Conservation (phyloP, 2,329 filamentous ascomycete species). For the Neonectria coccinea region DNA sequence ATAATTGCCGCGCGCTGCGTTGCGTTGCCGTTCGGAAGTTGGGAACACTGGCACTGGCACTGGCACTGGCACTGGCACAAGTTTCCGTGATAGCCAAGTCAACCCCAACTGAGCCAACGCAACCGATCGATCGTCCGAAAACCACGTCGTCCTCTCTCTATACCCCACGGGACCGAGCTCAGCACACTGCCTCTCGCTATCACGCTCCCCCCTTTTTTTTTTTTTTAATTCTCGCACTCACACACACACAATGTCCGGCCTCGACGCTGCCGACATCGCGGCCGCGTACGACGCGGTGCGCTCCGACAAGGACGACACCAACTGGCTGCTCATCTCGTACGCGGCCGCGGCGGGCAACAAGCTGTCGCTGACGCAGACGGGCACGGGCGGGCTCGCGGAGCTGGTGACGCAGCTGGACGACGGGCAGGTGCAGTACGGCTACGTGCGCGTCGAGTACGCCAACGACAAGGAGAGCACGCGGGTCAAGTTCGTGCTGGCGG, state of each 20-base stretch:
- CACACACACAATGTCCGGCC: conserved; percentile 62
- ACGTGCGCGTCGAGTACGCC: conserved; percentile 75
- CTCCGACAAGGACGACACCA: conserved; percentile 72
- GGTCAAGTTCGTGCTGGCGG: conserved; percentile 75
- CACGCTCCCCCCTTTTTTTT: conserved; percentile 4
- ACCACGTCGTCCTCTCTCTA: not conserved
- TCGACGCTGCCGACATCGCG: conserved; percentile 69
- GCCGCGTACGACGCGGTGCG: conserved; percentile 76
- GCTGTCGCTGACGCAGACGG: conserved; percentile 67
- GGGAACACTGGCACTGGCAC: not conserved
- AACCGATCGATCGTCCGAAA: conserved; percentile 13
- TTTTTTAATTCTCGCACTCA: not conserved
- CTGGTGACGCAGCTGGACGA: conserved; percentile 68
- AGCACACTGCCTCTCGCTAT: not conserved
- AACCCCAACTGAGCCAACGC: conserved; percentile 16
- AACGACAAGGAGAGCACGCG: conserved; percentile 77
- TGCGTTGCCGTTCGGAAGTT: not conserved
- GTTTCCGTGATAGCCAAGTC: conserved; percentile 15
- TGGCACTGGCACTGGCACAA: not conserved
- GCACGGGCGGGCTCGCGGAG: conserved; percentile 70
- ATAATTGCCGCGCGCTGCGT: not conserved
- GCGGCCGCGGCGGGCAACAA: conserved; percentile 66
- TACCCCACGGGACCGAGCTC: not conserved
- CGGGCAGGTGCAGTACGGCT: conserved; percentile 73
- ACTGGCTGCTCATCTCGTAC: conserved; percentile 76